Base-by-base conservation (phyloP, 2,329 filamentous ascomycete genomes). In the Calonectria pauciramosa region DNA sequence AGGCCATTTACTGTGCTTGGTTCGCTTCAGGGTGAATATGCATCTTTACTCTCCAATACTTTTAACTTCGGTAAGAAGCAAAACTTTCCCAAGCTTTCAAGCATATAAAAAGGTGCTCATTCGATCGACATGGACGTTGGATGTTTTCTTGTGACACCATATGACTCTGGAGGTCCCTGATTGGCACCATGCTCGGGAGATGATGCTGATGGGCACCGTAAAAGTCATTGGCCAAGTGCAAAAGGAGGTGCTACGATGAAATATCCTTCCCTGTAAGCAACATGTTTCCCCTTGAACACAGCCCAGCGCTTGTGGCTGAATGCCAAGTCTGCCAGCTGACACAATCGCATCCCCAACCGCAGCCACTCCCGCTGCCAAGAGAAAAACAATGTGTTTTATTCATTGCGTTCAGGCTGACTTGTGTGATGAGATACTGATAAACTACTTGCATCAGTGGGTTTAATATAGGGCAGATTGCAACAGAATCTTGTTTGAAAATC, bases 311-410 rank as follows among this genome's bases (percentile, higher is more conserved):
- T 9, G 9, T 10, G n/a, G 56, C 34, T 38, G 13, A 41, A 41
- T 36, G 56, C 56, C 56, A 60, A 26, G 34, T 23, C 32, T 36
- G 56, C 56, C 16, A 26, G 56, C 34, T 60, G 56, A 38, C 56
- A 60, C 6, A 26, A 11, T 23, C 13, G 16, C 32, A 38, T 26
- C 32, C 34, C 13, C 23, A 38, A 9, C 6, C 36, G 34, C 56
- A 60, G 56, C 56, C 56, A 60, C 56, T 60, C 20, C 56, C 56
- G 56, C 30, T 28, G 56, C n/a, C 56, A 36, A 59, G 52, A 36
- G 8, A 36, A 23, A 36, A 23, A 1, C 13, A 23, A n/a, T 1
- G 32, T 23, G 13, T 14, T 54, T 54, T 30, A 30, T 18, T 54
- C 47, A 2, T 26, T 26, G 23, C 4, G 23, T 13, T 28, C 18